Conservation (phyloP, 129 eudicot genomes). For the Pittosporum tobira region DNA sequence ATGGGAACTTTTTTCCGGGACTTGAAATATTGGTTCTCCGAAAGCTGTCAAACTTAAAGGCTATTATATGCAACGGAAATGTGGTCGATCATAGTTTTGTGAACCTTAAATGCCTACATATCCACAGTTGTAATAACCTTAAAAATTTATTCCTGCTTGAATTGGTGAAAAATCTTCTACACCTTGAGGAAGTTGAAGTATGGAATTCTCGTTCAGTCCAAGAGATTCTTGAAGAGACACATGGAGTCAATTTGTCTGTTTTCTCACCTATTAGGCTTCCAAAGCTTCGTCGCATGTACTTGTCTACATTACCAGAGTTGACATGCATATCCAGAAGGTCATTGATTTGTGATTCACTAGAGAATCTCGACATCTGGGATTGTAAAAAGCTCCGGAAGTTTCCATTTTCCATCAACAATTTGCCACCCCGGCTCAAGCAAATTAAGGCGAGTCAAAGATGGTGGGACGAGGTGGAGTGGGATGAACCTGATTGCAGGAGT, state of each 20-base stretch:
- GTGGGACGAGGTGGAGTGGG: slow-evolving; percentile 35
- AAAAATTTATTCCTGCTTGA: slow-evolving; percentile 18
- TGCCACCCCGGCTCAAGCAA: slow-evolving; percentile 25
- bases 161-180: slow-evolving; percentile 22
- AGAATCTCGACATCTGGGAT: slow-evolving; percentile 26
- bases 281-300: slow-evolving; percentile 25
- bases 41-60: slow-evolving; percentile 26
- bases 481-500: slow-evolving; percentile 14
- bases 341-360: slow-evolving; percentile 24
- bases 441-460: slow-evolving; percentile 23
- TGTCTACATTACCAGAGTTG: slow-evolving; percentile 25
- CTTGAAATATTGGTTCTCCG: slow-evolving; percentile 27
- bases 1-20: slow-evolving; percentile 15
- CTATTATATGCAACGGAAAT: slow-evolving; percentile 20
- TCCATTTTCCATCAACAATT: slow-evolving; percentile 29
- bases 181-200: slow-evolving; percentile 32
- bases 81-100: slow-evolving; percentile 18
- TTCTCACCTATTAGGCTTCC: slow-evolving; percentile 20
- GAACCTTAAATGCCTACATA: slow-evolving; percentile 29
- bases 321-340: slow-evolving; percentile 20
- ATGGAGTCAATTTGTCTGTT: no score
- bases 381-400: slow-evolving; percentile 26
- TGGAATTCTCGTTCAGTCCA: slow-evolving; percentile 23
- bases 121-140: slow-evolving; percentile 27
- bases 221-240: slow-evolving; percentile 22